Conservation (phyloP, 768 basidiomycete species). For the Suillus occidentalis region DNA sequence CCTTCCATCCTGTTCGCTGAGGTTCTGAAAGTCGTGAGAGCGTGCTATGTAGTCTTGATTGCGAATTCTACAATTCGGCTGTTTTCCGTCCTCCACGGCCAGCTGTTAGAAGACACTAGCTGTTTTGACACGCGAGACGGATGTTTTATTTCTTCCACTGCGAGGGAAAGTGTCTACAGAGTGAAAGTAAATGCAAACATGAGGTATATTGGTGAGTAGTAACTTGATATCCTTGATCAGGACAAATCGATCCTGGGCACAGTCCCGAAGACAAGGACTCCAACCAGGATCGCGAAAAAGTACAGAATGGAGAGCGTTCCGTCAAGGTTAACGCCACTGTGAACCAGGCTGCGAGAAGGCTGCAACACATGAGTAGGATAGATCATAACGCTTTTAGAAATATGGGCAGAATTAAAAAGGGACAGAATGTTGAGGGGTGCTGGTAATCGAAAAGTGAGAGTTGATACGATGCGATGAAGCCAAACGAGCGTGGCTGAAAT, state of each 20-base stretch:
- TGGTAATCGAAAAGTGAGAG: not conserved
- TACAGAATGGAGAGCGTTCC: not conserved
- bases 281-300: not conserved
- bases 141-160: not conserved
- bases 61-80: not conserved
- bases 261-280: not conserved
- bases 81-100: not conserved
- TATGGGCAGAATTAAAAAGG: not conserved
- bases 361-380: not conserved
- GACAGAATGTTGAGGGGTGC: conserved; percentile 1
- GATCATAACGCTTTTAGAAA: conserved; percentile 1
- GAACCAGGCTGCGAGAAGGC: not conserved
- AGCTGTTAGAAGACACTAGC: not conserved
- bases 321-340: not conserved
- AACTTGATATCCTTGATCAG: not conserved
- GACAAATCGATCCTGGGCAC: not conserved
- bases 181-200: not conserved
- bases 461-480: not conserved
- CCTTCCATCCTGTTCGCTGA: not conserved
- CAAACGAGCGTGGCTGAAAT: conserved; percentile 2
- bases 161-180: not conserved
- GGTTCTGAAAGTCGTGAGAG: conserved; percentile 1
- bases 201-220: not conserved
- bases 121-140: not conserved
- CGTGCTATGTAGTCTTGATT: conserved; percentile 2